These are phyloP conservation scores for Botryobasidium botryosum DNA, from an alignment of 768 basidiomycete genomes.

Conservation along the genomic window DNA sequence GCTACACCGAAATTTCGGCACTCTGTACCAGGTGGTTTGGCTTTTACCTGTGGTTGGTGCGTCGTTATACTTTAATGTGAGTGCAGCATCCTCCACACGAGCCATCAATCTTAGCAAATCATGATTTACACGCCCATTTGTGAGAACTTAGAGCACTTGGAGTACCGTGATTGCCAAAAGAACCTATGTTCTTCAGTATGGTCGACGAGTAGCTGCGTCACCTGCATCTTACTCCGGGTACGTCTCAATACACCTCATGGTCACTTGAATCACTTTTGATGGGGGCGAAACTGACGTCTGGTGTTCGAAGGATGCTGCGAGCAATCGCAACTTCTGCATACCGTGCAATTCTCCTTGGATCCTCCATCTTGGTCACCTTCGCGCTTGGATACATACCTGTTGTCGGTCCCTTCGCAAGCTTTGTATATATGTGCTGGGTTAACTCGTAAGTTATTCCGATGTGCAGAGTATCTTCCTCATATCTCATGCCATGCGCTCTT, in stretches of 20 bases:
- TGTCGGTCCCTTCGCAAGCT: conserved; percentile 41
- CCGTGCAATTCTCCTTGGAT: conserved; percentile 63
- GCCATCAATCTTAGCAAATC: not conserved
- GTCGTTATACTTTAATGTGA: conserved; percentile 71
- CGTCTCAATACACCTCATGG: too few species aligned
- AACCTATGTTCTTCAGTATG: conserved; percentile 53
- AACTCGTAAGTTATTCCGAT: conserved; percentile 49
- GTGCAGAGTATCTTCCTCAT: not conserved
- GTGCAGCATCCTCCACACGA: conserved; percentile 19
- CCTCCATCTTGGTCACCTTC: conserved; percentile 53
- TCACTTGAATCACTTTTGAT: too few species aligned
- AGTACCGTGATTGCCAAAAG: conserved; percentile 60
- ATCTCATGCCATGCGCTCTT: conserved; percentile 2
- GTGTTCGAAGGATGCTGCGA: conserved; percentile 42
- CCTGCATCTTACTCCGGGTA: conserved; percentile 33
- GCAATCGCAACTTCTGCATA: conserved; percentile 69
- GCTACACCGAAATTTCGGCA: conserved; percentile 55
- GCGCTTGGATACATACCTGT: conserved; percentile 45
- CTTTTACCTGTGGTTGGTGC: conserved; percentile 55
- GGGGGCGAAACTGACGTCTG: too few species aligned
- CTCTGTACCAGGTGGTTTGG: conserved; percentile 67
- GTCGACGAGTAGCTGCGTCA: conserved; percentile 32
- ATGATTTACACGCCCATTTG: conserved; percentile 3
- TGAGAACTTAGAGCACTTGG: conserved; percentile 56
- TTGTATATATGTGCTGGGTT: conserved; percentile 70